Evolutionary conservation across 805 yeast genomes (phyloP), one percentile per base, ranked within the genome.

Genomic region (Naumovozyma castellii): DNA sequence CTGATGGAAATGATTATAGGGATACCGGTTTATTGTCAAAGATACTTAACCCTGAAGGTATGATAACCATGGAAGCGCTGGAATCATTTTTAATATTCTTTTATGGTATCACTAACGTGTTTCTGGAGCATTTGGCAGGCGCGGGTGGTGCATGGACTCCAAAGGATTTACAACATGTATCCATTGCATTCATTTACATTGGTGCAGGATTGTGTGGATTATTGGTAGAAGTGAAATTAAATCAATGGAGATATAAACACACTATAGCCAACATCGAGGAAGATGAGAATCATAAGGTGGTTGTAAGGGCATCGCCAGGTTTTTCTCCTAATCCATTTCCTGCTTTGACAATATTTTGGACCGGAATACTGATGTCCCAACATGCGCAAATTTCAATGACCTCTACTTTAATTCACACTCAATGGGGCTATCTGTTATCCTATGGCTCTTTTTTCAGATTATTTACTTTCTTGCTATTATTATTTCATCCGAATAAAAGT

Each of bases 251-350:
- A 57, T 67, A 47, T 47, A 65, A 64, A 18, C 67, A 64, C 38
- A 70, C 68, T 3, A 33, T 59, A 25, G 56, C 47, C 5, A 55
- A 57, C 40, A 53, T 8, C 13, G 12, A 34, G 4, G 34, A 37
- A 15, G 17, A 16, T 27, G 42, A 44, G 6, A 37, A 34, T 14
- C 5, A 35, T 3, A 36, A 44, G 12, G 48, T 48, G n/a, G 41
- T 52, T 8, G 35, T 48, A 27, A 66, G 65, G 3, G 69, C 72
- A 10, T 62, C 80, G 1, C 88, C 88, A 2, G 94, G 94, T 0
- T 84, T 68, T 59, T 80, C 94, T 1, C 88, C 94, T 47, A 92
- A 92, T 58, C 97, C 97, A 27, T 86, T 92, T 74, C 97, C 97
- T 3, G 78, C 84, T 1, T 75, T 92, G 48, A 86, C 94, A 2